A percentile compares a stretch with the other conserved stretches of the same genome.
Evolutionary conservation across 305 asterid genomes (phyloP).

Genomic region (Solanum aculeatissimum): DNA sequence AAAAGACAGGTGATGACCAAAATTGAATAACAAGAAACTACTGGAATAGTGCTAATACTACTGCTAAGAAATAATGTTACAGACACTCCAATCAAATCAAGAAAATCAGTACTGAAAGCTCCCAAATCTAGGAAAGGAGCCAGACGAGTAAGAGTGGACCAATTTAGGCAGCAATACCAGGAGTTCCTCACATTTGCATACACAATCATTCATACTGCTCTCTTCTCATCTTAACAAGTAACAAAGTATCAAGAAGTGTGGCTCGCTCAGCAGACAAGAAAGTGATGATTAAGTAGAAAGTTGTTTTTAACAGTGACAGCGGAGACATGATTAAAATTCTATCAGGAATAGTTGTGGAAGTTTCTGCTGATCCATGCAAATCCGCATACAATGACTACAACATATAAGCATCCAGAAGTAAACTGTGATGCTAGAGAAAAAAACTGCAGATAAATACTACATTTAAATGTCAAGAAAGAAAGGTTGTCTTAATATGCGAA

Average conservation of each 20-base stretch:
- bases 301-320: neutral
- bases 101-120: neutral
- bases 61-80: neutral
- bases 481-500: neutral
- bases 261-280: neutral
- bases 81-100: neutral
- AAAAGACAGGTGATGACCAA: too few species aligned
- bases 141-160: neutral
- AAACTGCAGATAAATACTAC: neutral
- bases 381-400: neutral
- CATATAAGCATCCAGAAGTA: neutral
- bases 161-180: neutral
- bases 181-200: neutral
- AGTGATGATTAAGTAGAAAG: neutral
- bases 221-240: neutral
- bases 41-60: neutral
- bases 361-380: neutral
- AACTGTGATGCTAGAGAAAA: neutral
- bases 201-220: neutral
- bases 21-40: neutral
- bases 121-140: neutral
- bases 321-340: neutral
- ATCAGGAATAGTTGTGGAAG: neutral
- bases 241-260: neutral
- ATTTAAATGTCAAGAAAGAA: neutral